Percentiles rank a stretch among this genome's conserved stretches.
These are phyloP conservation scores for Pyrus betulifolia DNA, from an alignment of 306 rosid genomes.

Conservation along the genomic window DNA sequence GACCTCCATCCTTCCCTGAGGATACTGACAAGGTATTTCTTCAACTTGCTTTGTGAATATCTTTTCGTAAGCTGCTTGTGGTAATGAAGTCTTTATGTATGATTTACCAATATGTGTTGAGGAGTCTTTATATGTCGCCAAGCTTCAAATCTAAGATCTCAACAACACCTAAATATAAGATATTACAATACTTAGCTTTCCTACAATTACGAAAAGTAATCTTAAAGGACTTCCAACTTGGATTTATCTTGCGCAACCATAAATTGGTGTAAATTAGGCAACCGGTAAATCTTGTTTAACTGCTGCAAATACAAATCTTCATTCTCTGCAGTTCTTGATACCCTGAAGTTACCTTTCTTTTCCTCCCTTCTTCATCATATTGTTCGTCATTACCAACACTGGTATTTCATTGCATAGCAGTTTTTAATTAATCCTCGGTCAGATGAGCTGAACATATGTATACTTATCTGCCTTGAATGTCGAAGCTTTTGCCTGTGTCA, in stretches of 20 bases:
- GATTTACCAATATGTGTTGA: background rate
- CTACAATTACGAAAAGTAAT: background rate
- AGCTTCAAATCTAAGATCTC: background rate
- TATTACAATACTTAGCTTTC: background rate
- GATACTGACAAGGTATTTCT: slow-evolving; percentile 67
- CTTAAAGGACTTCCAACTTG: background rate
- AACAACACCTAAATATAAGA: background rate
- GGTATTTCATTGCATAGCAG: background rate
- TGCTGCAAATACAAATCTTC: background rate
- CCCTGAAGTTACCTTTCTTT: background rate
- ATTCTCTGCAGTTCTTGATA: background rate
- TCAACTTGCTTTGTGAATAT: background rate
- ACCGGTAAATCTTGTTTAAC: background rate
- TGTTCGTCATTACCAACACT: background rate
- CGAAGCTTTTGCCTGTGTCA: background rate
- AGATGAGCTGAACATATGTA: background rate
- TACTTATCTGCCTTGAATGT: background rate
- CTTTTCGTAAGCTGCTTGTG: slow-evolving; percentile 10
- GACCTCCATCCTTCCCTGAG: slow-evolving; percentile 88
- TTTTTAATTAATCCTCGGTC: background rate
- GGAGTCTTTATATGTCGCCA: background rate
- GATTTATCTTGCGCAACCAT: background rate
- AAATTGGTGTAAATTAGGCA: background rate
- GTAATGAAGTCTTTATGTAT: too few species aligned
- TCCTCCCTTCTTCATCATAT: background rate